Evolutionary conservation across 2,329 filamentous ascomycete species (phyloP).

Genomic region (Coniella lustricola): DNA sequence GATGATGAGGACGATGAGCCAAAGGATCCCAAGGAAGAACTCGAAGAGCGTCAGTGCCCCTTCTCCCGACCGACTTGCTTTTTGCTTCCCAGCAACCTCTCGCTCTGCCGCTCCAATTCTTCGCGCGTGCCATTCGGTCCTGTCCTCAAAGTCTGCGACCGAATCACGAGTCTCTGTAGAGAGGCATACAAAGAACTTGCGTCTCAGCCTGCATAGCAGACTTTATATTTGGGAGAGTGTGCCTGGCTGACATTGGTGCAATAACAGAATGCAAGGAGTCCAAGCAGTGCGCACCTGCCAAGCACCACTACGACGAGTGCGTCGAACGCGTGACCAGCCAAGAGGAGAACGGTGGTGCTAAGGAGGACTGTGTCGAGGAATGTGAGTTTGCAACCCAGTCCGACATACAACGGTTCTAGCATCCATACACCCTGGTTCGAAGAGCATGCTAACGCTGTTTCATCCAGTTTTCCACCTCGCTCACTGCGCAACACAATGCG

Average conservation of each 20-base stretch:
- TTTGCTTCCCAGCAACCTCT: not conserved
- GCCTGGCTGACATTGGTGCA: conserved; percentile 10
- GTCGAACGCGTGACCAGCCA: conserved; percentile 78
- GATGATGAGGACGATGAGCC: conserved; percentile 78
- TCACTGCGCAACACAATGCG: conserved; percentile 89
- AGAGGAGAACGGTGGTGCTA: conserved; percentile 61
- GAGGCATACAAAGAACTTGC: too few relatives aligned
- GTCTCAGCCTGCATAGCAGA: not conserved
- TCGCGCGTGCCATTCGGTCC: too few relatives aligned
- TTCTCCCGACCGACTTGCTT: not conserved
- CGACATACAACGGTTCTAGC: not conserved
- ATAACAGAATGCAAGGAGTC: conserved; percentile 82
- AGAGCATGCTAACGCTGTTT: conserved; percentile 7
- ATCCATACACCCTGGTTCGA: not conserved
- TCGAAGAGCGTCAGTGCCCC: conserved; percentile 78
- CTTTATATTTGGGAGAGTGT: not conserved
- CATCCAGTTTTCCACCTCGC: conserved; percentile 92
- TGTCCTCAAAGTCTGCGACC: too few relatives aligned
- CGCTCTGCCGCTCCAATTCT: not conserved
- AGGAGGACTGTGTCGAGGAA: conserved; percentile 98
- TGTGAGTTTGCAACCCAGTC: conserved; percentile 46
- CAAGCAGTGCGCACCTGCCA: conserved; percentile 73
- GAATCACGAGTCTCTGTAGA: too few relatives aligned
- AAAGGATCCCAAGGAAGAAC: conserved; percentile 76
- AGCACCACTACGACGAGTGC: conserved; percentile 98